Evolutionary conservation across 1,284 basidiomycete genomes (phyloP).

Genomic region (Sparassis latifolia): DNA sequence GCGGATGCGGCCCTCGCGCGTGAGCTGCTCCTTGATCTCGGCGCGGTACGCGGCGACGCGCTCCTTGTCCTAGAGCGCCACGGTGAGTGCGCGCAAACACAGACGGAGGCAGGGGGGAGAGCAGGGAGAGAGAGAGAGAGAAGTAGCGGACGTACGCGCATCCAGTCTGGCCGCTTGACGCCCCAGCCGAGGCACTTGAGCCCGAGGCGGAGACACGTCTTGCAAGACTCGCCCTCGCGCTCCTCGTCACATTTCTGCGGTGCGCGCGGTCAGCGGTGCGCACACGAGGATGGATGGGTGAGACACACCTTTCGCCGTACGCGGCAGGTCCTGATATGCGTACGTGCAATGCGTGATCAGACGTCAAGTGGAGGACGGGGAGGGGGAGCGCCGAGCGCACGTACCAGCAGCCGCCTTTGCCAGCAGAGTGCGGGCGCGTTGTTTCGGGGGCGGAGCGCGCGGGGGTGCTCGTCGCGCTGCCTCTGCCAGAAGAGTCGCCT

Average conservation of each 20-base stretch:
- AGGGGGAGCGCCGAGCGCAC: conserved; percentile 16
- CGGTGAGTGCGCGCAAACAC: conserved; percentile 10
- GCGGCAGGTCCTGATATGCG: conserved; percentile 61
- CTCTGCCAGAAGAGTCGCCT: conserved; percentile 14
- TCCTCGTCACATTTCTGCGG: conserved; percentile 79
- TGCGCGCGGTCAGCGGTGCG: conserved; percentile 6
- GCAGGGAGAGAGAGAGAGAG: conserved; percentile 2
- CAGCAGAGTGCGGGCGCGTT: conserved; percentile 40
- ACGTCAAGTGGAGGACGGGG: not conserved
- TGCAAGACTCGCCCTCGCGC: conserved; percentile 64
- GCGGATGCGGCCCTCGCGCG: conserved; percentile 68
- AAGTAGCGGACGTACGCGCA: conserved; percentile 51
- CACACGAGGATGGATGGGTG: conserved; percentile 6
- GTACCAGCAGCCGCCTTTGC: conserved; percentile 73
- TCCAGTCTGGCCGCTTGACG: conserved; percentile 73
- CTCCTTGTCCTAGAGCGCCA: conserved; percentile 58
- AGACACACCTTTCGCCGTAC: conserved; percentile 65
- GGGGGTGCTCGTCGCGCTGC: conserved; percentile 38
- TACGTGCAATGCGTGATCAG: not conserved
- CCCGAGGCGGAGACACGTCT: conserved; percentile 68
- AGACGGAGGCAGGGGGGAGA: conserved; percentile 1
- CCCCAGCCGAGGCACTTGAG: conserved; percentile 81
- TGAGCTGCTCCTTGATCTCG: conserved; percentile 74
- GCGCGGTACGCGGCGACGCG: conserved; percentile 77
- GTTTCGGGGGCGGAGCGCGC: conserved; percentile 43